Evolutionary conservation across 2,329 filamentous ascomycete species (phyloP), one percentile per base, ranked within the genome.

Genomic region (Aspergillaceae sp.): DNA sequence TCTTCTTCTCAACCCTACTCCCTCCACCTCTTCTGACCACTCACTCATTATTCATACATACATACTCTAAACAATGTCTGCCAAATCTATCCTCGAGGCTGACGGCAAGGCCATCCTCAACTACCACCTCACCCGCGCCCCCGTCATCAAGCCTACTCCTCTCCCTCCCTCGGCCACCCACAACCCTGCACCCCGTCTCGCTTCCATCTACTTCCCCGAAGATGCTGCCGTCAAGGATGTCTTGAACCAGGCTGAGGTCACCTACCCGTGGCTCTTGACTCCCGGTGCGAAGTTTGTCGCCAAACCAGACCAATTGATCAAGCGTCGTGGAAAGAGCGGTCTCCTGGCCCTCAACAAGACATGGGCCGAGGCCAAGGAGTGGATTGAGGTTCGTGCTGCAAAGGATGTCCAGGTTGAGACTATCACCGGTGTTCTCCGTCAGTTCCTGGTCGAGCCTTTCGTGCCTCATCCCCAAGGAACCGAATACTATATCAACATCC

Each of bases 61-160:
- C 37, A 52, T 34, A 40, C 51, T 52, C 8, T 49, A 32, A 72
- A 79, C 65, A 65, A 94, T 94, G 88, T 89, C 87, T 70, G 87
- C 92, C 73, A 98, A 98, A 78, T 86, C 91, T 59, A 97, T 98
- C 69, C 76, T 86, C 79, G 92, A 98, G 80, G 91, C 91, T 79
- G 92, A 98, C 78, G 92, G 92, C 82, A 98, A 98, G 86, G 92
- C 92, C 81, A 97, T 98, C 78, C 82, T 98, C 82, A 97, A 96
- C 86, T 98, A 97, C 82, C 92, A 97, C 80, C 89, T 98, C 74
- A 97, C 92, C 63, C 86, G 92, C 69, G 88, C 92, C 60, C 84
- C 89, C 57, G 86, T 94, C 71, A 95, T 98, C 82, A 97, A 96
- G 86, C 87, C 91, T 59, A 91, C 89, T 66, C 89, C 92, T 74